These are phyloP conservation scores for Neolentinus lepideus DNA, from an alignment of 1,284 basidiomycete genomes.

Conservation along the genomic window DNA sequence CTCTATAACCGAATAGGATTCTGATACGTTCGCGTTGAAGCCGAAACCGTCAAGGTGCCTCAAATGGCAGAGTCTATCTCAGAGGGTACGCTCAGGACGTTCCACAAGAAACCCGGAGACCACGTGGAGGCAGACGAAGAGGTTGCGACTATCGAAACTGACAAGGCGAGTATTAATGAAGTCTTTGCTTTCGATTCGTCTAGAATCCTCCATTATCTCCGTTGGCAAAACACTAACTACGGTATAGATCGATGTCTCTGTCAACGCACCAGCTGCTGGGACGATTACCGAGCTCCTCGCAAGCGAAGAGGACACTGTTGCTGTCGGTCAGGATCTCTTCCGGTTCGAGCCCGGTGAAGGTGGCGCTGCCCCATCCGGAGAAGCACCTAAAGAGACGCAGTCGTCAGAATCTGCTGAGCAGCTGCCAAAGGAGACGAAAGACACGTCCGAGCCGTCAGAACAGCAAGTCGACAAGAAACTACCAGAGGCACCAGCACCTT, in stretches of 20 bases:
- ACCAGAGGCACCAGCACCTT: slow-evolving; percentile 33
- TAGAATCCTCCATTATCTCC: slow-evolving; percentile 1
- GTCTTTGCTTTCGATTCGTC: slow-evolving; percentile 21
- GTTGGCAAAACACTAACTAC: slow-evolving; percentile 6
- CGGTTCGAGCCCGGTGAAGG: slow-evolving; percentile 83
- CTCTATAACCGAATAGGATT: slow-evolving; percentile 3
- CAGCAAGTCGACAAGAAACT: slow-evolving; percentile 41
- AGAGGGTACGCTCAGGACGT: slow-evolving; percentile 94
- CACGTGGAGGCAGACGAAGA: slow-evolving; percentile 91
- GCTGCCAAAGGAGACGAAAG: slow-evolving; percentile 32
- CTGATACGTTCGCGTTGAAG: slow-evolving; percentile 25
- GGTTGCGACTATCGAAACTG: slow-evolving; percentile 96
- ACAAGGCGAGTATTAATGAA: no score
- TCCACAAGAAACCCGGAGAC: slow-evolving; percentile 94
- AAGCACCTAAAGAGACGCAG: slow-evolving; percentile 22
- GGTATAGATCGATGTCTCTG: slow-evolving; percentile 89
- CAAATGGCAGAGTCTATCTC: slow-evolving; percentile 99
- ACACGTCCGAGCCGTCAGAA: slow-evolving; percentile 40
- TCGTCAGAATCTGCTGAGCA: slow-evolving; percentile 28
- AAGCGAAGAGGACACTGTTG: slow-evolving; percentile 90
- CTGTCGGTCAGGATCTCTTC: slow-evolving; percentile 94
- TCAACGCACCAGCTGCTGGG: slow-evolving; percentile 89
- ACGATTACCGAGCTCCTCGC: slow-evolving; percentile 86
- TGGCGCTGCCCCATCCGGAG: slow-evolving; percentile 27
- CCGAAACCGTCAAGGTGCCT: slow-evolving; percentile 92